phyloP scores from a whole-genome alignment of 768 basidiomycete genomes.

The Tephrocybe sp. region DNA sequence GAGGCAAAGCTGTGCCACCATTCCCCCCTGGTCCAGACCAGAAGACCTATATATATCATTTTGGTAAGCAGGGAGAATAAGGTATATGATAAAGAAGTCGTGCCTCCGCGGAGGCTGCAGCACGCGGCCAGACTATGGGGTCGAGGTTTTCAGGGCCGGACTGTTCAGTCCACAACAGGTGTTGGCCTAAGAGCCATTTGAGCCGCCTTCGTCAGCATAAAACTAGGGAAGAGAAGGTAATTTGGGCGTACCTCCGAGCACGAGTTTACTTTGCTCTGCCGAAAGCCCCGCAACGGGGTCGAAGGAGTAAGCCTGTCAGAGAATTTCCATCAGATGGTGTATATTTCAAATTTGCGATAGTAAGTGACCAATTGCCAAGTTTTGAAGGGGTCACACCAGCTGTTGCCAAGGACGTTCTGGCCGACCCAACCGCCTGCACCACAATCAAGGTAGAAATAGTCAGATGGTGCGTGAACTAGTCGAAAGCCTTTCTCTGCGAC shows the following conservation, averaged over 20 bases:
- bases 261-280: constrained; percentile 45
- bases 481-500: constrained; percentile 62
- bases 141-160: constrained; percentile 67
- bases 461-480: constrained; percentile 68
- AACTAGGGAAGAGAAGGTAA: neutral
- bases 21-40: constrained; percentile 63
- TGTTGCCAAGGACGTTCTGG: constrained; percentile 42
- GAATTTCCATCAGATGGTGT: neutral
- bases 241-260: constrained; percentile 61
- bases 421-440: constrained; percentile 76
- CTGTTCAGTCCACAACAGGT: constrained; percentile 77
- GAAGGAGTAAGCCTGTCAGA: constrained; percentile 60
- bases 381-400: constrained; percentile 82
- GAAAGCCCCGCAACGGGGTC: constrained; percentile 66
- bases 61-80: neutral
- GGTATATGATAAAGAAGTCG: neutral
- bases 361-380: constrained; percentile 68
- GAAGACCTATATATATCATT: constrained; percentile 42
- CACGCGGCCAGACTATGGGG: constrained; percentile 68
- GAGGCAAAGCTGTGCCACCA: constrained; percentile 52
- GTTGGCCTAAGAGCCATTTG: constrained; percentile 45
- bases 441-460: constrained; percentile 84
- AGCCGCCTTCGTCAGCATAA: neutral
- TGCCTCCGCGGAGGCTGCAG: constrained; percentile 65
- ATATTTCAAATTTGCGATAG: neutral